A percentile compares a stretch with the other conserved stretches of the same genome.
phyloP scores from a whole-genome alignment of 176 grass and related monocot species.

The Luzula sylvatica region DNA sequence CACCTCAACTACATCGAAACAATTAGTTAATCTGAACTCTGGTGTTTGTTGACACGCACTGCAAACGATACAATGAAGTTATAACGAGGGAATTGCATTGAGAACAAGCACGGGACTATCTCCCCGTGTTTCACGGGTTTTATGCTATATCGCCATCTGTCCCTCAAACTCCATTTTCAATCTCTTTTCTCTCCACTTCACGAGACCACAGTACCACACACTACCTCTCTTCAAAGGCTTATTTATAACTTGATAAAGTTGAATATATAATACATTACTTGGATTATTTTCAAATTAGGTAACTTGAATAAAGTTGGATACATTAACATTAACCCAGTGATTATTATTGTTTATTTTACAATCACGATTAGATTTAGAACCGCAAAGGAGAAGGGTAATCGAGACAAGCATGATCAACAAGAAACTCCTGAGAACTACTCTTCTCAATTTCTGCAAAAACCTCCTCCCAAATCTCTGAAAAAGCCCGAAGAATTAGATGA shows the following conservation, averaged over 20 bases:
- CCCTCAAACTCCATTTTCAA: not conserved
- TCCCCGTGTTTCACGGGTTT: constrained; percentile 21
- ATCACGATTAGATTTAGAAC: not conserved
- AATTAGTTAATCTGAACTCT: too few species aligned
- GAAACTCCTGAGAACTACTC: not conserved
- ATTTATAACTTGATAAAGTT: not conserved
- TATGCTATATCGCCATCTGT: constrained; percentile 3
- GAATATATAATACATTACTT: not conserved
- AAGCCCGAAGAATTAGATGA: constrained; percentile 66
- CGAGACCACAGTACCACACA: not conserved
- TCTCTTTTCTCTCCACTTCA: not conserved
- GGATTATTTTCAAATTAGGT: not conserved
- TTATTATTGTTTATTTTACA: constrained; percentile 6
- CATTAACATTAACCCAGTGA: constrained; percentile 2
- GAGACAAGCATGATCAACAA: constrained; percentile 11
- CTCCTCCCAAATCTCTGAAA: constrained; percentile 84
- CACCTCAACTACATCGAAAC: too few species aligned
- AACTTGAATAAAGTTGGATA: not conserved
- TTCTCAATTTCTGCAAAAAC: constrained; percentile 33
- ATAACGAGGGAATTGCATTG: too few species aligned
- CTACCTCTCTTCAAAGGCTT: too few species aligned
- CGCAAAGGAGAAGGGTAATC: constrained; percentile 8
- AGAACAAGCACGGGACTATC: too few species aligned
- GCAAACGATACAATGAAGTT: too few species aligned
- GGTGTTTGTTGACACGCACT: too few species aligned